These are phyloP conservation scores for Pseudocercospora musae DNA, from an alignment of 2,329 filamentous ascomycete species.

Conservation along the genomic window DNA sequence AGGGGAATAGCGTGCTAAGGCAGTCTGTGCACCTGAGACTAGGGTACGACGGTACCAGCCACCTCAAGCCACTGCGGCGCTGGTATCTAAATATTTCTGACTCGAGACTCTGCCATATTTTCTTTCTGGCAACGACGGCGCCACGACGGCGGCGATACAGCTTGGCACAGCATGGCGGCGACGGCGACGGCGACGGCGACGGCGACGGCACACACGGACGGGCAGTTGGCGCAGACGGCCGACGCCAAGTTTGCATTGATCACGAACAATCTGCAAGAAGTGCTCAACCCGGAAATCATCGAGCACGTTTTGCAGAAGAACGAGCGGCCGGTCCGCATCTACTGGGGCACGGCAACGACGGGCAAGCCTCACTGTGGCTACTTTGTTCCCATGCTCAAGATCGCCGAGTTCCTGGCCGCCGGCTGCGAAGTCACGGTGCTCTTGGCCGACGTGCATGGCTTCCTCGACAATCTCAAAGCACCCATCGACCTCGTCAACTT, in stretches of 20 bases:
- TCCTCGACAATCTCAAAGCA: constrained; percentile 58
- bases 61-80: not conserved
- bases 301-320: constrained; percentile 66
- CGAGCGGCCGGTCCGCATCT: constrained; percentile 71
- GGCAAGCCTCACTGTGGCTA: constrained; percentile 88
- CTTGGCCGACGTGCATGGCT: constrained; percentile 57
- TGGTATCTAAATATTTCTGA: not conserved
- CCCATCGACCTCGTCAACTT: constrained; percentile 82
- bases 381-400: constrained; percentile 83
- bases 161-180: not conserved
- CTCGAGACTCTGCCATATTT: too few relatives aligned
- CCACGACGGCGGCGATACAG: not conserved
- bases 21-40: too few relatives aligned
- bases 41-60: too few relatives aligned
- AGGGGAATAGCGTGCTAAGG: too few relatives aligned
- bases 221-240: constrained; percentile 20
- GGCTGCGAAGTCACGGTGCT: constrained; percentile 64
- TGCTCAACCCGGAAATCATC: constrained; percentile 80
- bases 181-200: not conserved
- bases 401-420: constrained; percentile 80
- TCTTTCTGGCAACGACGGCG: not conserved
- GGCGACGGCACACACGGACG: not conserved
- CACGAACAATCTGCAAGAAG: constrained; percentile 69
- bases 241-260: constrained; percentile 72
- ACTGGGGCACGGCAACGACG: constrained; percentile 86